Evolutionary conservation across 306 rosid genomes (phyloP).

Genomic region (Arachis stenosperma): DNA sequence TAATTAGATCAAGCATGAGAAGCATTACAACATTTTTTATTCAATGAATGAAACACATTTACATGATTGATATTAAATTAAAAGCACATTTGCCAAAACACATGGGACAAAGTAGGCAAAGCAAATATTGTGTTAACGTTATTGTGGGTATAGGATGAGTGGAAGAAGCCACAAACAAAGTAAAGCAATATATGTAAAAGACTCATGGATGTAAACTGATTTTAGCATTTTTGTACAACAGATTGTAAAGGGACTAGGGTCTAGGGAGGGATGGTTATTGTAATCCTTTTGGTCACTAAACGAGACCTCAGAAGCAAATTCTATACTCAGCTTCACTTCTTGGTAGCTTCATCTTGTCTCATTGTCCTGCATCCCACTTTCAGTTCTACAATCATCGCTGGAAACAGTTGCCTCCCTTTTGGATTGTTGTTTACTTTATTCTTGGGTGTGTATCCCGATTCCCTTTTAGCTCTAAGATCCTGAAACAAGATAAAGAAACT

Average conservation of each 20-base stretch:
- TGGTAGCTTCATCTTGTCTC: constrained; percentile 44
- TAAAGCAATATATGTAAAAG: constrained; percentile 28
- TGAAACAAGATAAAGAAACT: constrained; percentile 36
- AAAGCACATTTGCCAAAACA: constrained; percentile 32
- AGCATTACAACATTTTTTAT: constrained; percentile 31
- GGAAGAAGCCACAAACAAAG: constrained; percentile 36
- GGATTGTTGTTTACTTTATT: constrained; percentile 40
- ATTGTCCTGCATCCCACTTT: constrained; percentile 31
- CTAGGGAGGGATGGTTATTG: constrained; percentile 1
- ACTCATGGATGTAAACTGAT: constrained; percentile 34
- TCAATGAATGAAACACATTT: constrained; percentile 43
- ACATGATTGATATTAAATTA: constrained; percentile 36
- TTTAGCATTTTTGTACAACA: constrained; percentile 39
- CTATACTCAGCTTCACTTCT: constrained; percentile 40
- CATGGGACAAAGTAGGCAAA: constrained; percentile 28
- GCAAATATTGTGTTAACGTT: constrained; percentile 10
- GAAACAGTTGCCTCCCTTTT: constrained; percentile 49
- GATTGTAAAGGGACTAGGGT: constrained; percentile 36
- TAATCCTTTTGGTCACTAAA: constrained; percentile 20
- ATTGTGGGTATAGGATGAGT: constrained; percentile 24
- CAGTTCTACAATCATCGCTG: constrained; percentile 36
- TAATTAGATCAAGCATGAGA: constrained; percentile 38
- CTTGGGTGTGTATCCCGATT: constrained; percentile 41
- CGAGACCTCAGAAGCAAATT: constrained; percentile 41
- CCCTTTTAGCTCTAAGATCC: constrained; percentile 64